These are phyloP conservation scores for Nakataea oryzae DNA, from an alignment of 2,329 filamentous ascomycete species.

Conservation along the genomic window DNA sequence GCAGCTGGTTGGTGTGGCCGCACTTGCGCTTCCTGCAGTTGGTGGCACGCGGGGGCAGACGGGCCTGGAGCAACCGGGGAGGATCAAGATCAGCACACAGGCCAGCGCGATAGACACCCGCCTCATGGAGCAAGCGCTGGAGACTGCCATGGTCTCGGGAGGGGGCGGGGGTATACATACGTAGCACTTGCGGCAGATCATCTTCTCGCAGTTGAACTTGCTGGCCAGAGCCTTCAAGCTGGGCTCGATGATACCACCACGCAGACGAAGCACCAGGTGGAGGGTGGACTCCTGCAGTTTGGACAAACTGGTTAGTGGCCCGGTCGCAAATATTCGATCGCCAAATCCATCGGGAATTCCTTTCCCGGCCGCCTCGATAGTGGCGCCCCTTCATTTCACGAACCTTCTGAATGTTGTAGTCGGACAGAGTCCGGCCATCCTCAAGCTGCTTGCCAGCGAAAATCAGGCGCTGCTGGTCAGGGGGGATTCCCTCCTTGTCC, in stretches of 20 bases:
- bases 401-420: constrained; percentile 99
- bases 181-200: constrained; percentile 99
- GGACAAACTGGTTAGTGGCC: constrained; percentile 7
- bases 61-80: constrained; percentile 35
- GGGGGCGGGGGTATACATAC: constrained; percentile 43
- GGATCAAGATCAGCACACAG: not conserved
- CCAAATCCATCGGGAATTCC: not conserved
- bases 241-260: constrained; percentile 98
- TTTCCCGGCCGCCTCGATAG: not conserved
- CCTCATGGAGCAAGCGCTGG: not conserved
- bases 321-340: not conserved
- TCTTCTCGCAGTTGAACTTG: constrained; percentile 99
- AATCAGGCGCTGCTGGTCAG: constrained; percentile 97
- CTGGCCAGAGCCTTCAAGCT: constrained; percentile 95
- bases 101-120: not conserved
- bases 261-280: constrained; percentile 95
- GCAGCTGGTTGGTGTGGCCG: constrained; percentile 99
- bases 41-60: constrained; percentile 94
- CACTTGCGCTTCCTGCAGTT: constrained; percentile 99
- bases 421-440: constrained; percentile 90
- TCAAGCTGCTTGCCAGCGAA: constrained; percentile 99
- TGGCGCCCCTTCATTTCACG: constrained; percentile 19
- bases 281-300: constrained; percentile 82
- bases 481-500: constrained; percentile 98
- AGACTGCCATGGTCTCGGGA: not conserved